These are phyloP conservation scores for Citrus inodora DNA, from an alignment of 345 rosid species.

Conservation along the genomic window DNA sequence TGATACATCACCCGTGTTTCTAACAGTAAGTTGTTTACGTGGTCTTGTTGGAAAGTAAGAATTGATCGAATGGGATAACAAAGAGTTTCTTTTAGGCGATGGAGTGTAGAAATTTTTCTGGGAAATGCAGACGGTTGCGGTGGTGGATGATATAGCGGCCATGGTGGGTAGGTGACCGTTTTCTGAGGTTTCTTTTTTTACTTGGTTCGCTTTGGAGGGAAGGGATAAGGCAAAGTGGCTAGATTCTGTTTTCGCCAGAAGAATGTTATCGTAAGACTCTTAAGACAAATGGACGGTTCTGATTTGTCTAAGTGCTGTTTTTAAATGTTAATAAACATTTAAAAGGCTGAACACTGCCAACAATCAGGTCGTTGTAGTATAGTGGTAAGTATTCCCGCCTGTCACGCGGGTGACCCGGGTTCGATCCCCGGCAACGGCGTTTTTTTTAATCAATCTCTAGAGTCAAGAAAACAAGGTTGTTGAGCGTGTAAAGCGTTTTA, in stretches of 20 bases:
- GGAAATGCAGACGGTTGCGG: constrained; percentile 21
- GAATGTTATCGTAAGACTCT: constrained; percentile 1
- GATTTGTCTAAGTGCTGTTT: too few species aligned
- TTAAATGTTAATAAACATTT: rapidly evolving
- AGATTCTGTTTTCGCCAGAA: background rate
- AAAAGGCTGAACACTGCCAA: rapidly evolving
- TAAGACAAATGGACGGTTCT: too few species aligned
- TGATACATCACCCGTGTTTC: constrained; percentile 37
- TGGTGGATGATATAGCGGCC: constrained; percentile 27
- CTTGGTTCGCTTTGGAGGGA: background rate
- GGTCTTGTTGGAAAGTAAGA: constrained; percentile 12
- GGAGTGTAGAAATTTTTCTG: background rate
- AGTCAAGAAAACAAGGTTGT: too few species aligned
- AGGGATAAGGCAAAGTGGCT: background rate
- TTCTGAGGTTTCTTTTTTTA: background rate
- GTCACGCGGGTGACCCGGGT: constrained; percentile 83
- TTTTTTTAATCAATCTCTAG: too few species aligned
- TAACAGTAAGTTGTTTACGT: constrained; percentile 4
- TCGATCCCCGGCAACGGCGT: constrained; percentile 98
- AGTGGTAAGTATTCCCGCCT: constrained; percentile 65
- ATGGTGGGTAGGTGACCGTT: constrained; percentile 7
- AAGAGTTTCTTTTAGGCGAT: background rate
- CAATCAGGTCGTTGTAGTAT: constrained; percentile 53
- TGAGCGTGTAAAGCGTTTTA: too few species aligned
- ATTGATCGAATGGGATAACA: constrained; percentile 4